Conservation (phyloP, 352 stramenopile species). For the Aphanomyces astaci region DNA sequence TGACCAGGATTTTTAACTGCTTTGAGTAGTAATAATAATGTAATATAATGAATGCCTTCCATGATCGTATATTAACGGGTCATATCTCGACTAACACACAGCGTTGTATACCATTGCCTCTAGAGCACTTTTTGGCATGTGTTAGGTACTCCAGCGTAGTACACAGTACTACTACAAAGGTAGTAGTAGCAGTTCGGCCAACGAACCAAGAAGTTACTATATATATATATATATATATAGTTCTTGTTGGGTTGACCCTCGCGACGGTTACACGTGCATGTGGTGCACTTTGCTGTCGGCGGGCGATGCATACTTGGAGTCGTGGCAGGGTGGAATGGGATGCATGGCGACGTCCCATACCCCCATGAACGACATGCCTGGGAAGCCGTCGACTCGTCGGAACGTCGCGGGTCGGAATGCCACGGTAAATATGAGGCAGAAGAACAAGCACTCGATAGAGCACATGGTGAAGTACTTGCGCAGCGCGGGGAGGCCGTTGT, state of each 20-base stretch:
- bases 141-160: too few species aligned
- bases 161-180: too few species aligned
- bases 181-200: too few species aligned
- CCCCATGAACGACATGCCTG: neutral
- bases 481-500: neutral
- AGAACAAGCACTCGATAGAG: neutral
- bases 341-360: constrained; percentile 3
- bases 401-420: neutral
- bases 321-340: neutral
- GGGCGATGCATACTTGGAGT: too few species aligned
- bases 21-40: neutral
- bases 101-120: too few species aligned
- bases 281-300: too few species aligned
- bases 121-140: too few species aligned
- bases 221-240: too few species aligned
- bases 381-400: neutral
- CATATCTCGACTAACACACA: too few species aligned
- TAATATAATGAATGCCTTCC: too few species aligned
- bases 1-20: constrained; percentile 20
- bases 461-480: neutral
- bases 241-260: neutral
- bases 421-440: neutral
- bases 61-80: too few species aligned
- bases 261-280: neutral
- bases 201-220: too few species aligned